phyloP scores from a whole-genome alignment of 1,284 basidiomycete species.

The Chalciporus sp. region DNA sequence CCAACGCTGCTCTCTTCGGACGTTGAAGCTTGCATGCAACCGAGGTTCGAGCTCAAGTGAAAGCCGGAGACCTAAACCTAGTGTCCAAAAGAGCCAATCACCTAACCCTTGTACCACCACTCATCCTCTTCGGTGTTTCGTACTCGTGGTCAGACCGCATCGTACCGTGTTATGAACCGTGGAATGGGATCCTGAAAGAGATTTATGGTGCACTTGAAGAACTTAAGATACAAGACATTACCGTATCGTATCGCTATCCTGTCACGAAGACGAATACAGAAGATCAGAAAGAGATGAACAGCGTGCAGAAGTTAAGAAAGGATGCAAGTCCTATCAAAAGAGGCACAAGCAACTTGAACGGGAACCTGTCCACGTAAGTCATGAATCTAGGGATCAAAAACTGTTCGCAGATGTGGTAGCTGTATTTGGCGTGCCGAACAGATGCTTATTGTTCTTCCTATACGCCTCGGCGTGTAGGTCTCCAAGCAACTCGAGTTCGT shows the following conservation, averaged over 20 bases:
- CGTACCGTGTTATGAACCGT: too few relatives aligned
- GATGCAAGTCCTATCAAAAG: not conserved
- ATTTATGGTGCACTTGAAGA: not conserved
- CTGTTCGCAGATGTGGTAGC: slow-evolving; percentile 5
- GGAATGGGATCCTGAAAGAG: not conserved
- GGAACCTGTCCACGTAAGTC: not conserved
- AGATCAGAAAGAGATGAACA: too few relatives aligned
- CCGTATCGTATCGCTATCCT: too few relatives aligned
- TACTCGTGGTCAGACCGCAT: too few relatives aligned
- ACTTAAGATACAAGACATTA: not conserved
- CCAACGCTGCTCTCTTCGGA: too few relatives aligned
- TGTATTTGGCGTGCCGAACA: slow-evolving; percentile 4
- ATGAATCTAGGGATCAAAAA: slow-evolving; percentile 7
- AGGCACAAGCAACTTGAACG: not conserved
- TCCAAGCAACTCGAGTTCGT: slow-evolving; percentile 34
- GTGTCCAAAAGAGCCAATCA: too few relatives aligned
- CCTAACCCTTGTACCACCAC: too few relatives aligned
- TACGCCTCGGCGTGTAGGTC: slow-evolving; percentile 29
- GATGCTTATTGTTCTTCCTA: slow-evolving; percentile 7
- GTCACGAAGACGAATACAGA: too few relatives aligned
- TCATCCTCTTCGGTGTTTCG: not conserved
- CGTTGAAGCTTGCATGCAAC: too few relatives aligned
- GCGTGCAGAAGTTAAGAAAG: not conserved
- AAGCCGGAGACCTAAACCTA: too few relatives aligned
- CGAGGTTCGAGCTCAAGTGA: too few relatives aligned